These are phyloP conservation scores for Phytophthora citricola DNA, from an alignment of 352 stramenopile species.

Conservation along the genomic window DNA sequence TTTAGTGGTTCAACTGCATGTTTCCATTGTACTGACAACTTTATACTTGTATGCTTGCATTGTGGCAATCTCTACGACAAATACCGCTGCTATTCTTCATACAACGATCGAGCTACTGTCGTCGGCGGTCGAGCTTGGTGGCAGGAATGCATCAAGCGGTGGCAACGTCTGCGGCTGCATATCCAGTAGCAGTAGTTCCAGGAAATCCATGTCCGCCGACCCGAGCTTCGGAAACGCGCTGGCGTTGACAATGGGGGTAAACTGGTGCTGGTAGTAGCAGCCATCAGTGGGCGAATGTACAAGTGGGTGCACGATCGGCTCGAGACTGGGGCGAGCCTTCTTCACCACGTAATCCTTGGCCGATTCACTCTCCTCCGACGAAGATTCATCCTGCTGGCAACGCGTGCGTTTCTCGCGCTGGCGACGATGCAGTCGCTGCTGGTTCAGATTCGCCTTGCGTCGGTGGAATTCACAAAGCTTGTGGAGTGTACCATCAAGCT, in stretches of 20 bases:
- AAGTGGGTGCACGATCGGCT: slow-evolving; percentile 5
- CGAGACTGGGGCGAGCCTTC: slow-evolving; percentile 8
- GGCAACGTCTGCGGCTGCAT: slow-evolving; percentile 21
- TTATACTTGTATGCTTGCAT: background rate
- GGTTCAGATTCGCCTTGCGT: slow-evolving; percentile 62
- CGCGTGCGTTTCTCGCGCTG: slow-evolving; percentile 29
- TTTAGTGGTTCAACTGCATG: no score
- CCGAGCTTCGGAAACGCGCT: slow-evolving; percentile 4
- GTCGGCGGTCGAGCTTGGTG: slow-evolving; percentile 1
- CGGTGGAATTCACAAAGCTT: slow-evolving; percentile 68
- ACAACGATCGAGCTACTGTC: slow-evolving; percentile 20
- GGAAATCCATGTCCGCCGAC: slow-evolving; percentile 28
- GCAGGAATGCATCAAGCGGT: slow-evolving; percentile 21
- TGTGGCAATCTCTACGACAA: slow-evolving; percentile 1
- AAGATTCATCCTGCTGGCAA: slow-evolving; percentile 2
- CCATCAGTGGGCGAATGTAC: slow-evolving; percentile 2
- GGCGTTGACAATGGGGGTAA: background rate
- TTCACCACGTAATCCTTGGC: background rate
- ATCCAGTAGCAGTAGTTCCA: slow-evolving; percentile 28
- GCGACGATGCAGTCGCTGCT: slow-evolving; percentile 52
- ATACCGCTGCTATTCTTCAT: background rate
- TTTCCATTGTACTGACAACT: no score
- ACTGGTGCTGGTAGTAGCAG: slow-evolving; percentile 10
- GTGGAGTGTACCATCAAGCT: slow-evolving; percentile 59
- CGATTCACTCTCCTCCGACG: background rate